Conservation (phyloP, 2,329 filamentous ascomycete species). For the Raffaelea ambrosiae region DNA sequence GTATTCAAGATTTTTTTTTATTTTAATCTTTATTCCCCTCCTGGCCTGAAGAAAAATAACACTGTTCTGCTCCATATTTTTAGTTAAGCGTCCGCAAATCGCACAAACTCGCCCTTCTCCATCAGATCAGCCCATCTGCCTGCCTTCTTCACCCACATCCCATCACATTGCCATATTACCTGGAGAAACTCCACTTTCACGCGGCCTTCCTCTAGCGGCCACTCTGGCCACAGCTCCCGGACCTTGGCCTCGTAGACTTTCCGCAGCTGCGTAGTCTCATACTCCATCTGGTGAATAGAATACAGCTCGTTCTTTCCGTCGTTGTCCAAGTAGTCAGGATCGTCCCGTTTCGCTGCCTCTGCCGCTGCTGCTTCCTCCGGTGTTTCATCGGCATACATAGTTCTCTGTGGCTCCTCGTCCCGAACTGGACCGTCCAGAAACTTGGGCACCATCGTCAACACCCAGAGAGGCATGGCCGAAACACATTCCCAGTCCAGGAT, state of each 20-base stretch:
- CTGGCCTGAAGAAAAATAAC: no score
- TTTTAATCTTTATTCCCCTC: no score
- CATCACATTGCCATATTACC: background rate
- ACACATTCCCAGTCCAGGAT: constrained; percentile 35
- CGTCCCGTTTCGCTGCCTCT: background rate
- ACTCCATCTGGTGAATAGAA: constrained; percentile 30
- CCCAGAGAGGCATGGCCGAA: constrained; percentile 30
- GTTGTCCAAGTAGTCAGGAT: constrained; percentile 22
- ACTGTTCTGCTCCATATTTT: background rate
- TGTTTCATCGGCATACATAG: constrained; percentile 14
- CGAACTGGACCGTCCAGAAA: constrained; percentile 23
- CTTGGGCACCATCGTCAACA: constrained; percentile 21
- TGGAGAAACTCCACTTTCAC: background rate
- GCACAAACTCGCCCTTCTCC: constrained; percentile 1
- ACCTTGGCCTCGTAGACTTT: constrained; percentile 24
- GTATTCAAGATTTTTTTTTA: no score
- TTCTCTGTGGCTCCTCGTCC: constrained; percentile 21
- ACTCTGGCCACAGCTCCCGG: constrained; percentile 21
- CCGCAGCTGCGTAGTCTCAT: constrained; percentile 28
- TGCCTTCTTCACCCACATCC: constrained; percentile 1
- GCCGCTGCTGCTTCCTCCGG: background rate
- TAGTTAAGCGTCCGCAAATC: background rate
- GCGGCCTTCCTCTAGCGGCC: constrained; percentile 13
- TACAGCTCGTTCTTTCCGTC: constrained; percentile 30
- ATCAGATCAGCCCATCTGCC: constrained; percentile 1